phyloP scores from a whole-genome alignment of 305 asterid species.

The Fraxinus floribunda region DNA sequence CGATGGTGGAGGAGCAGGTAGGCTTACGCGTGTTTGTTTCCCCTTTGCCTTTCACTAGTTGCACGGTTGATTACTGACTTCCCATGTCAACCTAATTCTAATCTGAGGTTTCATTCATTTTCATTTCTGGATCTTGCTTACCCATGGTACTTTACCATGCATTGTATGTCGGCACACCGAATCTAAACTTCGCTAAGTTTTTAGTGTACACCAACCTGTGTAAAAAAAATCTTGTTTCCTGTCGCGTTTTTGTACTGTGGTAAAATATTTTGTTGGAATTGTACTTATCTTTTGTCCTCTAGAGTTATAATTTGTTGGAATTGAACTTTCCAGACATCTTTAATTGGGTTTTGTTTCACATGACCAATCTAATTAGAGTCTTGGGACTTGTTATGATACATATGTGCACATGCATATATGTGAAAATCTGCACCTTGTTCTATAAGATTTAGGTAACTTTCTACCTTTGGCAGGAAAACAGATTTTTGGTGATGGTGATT shows the following conservation, averaged over 20 bases:
- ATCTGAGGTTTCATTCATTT: background rate
- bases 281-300: background rate
- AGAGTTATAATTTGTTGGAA: background rate
- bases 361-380: background rate
- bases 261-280: background rate
- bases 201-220: background rate
- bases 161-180: background rate
- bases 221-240: background rate
- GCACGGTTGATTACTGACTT: background rate
- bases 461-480: constrained; percentile 70
- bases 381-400: background rate
- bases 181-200: background rate
- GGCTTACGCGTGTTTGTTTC: background rate
- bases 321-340: background rate
- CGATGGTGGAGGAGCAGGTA: constrained; percentile 98
- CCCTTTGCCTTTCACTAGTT: background rate
- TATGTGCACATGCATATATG: background rate
- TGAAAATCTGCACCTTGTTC: background rate
- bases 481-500: constrained; percentile 97
- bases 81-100: background rate
- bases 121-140: background rate
- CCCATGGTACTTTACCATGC: background rate
- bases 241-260: background rate
- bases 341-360: background rate
- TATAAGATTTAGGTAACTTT: background rate